These are phyloP conservation scores for Cunninghamia lanceolata DNA, from an alignment of 75 land plant species.

Conservation along the genomic window DNA sequence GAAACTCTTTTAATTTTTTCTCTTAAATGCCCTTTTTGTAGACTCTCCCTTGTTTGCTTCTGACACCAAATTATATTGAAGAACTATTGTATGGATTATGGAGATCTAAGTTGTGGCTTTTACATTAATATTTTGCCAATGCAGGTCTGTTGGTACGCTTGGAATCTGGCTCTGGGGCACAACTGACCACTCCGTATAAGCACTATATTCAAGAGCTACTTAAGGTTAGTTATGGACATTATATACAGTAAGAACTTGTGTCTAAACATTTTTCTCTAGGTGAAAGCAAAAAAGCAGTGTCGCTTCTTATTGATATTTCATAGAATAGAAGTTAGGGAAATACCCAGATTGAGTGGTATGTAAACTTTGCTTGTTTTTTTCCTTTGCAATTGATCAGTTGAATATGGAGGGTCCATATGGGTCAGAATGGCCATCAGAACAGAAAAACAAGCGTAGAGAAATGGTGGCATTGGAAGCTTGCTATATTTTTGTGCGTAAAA, in stretches of 20 bases:
- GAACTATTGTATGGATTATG: background rate
- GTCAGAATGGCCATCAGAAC: conserved; percentile 78
- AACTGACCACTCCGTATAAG: conserved; percentile 54
- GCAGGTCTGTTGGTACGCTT: conserved; percentile 62
- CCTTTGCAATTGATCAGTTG: conserved; percentile 25
- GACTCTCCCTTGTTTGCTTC: background rate
- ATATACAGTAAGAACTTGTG: background rate
- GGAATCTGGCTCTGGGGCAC: conserved; percentile 65
- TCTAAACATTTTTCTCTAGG: background rate
- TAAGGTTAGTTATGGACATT: conserved; percentile 45
- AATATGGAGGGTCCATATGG: conserved; percentile 93
- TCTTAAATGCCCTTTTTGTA: background rate
- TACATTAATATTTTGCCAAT: background rate
- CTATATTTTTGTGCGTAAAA: conserved; percentile 62
- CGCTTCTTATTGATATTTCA: background rate
- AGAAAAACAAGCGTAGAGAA: conserved; percentile 82
- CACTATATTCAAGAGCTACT: conserved; percentile 66
- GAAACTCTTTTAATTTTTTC: background rate
- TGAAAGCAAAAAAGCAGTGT: background rate
- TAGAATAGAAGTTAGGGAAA: background rate
- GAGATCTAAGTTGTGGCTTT: background rate
- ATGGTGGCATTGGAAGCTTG: conserved; percentile 80
- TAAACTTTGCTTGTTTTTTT: background rate
- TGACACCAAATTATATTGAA: background rate
- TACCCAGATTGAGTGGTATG: background rate